phyloP scores from a whole-genome alignment of 495 filamentous ascomycete species.

The Emericellopsis terricola region DNA sequence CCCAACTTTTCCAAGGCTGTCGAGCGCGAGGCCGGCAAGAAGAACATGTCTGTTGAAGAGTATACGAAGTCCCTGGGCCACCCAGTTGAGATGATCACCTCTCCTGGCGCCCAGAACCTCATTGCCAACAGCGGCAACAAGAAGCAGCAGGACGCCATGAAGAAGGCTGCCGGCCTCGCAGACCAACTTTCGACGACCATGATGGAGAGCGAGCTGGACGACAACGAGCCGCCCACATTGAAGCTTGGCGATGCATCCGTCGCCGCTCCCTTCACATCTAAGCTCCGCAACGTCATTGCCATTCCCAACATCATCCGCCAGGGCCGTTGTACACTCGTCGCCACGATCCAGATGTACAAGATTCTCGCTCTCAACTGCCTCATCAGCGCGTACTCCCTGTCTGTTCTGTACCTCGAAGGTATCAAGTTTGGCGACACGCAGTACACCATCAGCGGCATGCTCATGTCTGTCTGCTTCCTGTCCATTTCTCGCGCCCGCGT shows the following conservation, averaged over 20 bases:
- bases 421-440: slow-evolving; percentile 99
- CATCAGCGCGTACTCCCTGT: slow-evolving; percentile 94
- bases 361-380: slow-evolving; percentile 96
- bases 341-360: slow-evolving; percentile 99
- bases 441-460: slow-evolving; percentile 96
- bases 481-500: slow-evolving; percentile 90
- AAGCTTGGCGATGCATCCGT: slow-evolving; percentile 97
- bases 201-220: slow-evolving; percentile 80
- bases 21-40: slow-evolving; percentile 59
- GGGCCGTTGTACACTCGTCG: slow-evolving; percentile 89
- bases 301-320: slow-evolving; percentile 98
- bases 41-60: slow-evolving; percentile 34
- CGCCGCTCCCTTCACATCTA: slow-evolving; percentile 93
- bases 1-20: slow-evolving; percentile 94
- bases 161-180: slow-evolving; percentile 58
- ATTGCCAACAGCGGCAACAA: slow-evolving; percentile 36
- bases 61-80: slow-evolving; percentile 21
- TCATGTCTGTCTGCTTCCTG: slow-evolving; percentile 99
- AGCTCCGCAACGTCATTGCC: slow-evolving; percentile 89
- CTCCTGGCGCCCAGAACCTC: slow-evolving; percentile 51
- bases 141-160: slow-evolving; percentile 44
- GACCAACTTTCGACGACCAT: slow-evolving; percentile 75
- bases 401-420: slow-evolving; percentile 89
- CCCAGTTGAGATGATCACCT: slow-evolving; percentile 44
- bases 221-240: slow-evolving; percentile 83